Base-by-base conservation (phyloP, 2,329 filamentous ascomycete species). In the Fusarium luffae region DNA sequence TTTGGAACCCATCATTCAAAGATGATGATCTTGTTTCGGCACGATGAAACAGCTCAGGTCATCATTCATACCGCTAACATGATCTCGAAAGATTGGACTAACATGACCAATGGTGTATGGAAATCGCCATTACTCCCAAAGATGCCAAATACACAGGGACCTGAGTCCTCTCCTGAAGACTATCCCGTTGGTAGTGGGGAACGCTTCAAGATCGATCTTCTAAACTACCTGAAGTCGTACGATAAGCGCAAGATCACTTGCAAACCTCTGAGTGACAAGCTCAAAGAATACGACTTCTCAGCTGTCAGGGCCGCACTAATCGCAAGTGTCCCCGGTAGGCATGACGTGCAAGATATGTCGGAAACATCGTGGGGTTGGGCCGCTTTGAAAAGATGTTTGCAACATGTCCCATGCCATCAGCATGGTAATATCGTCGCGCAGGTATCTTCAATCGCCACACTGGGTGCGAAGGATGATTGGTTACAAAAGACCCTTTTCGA, bases 11-110 rank as follows among this genome's bases (percentile, higher is more conserved):
- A 97, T 78, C 93, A 90, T 72, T 85, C 92, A 14, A 96, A 97
- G 79, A 96, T 97, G 92, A 87, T 97, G 79, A 83, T 97, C n/a
- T 79, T 97, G 6, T 84, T 97, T 66, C 87, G 92, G 7, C 89
- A 92, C 77, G 93, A 97, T 76, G 89, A 91, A 66, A 88, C 85
- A 0, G 92, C 91, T 1, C 92, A 97, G 79, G 82, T 97, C 8
- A 80, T 97, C 59, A 94, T 97, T 30, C 93, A 97, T 73, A 97
- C 94, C 0, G 93, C 94, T 19, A 97, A 97, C 73, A 93, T 97
- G 91, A 95, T 97, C n/a, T 76, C 85, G 6, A 89, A 90, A 58
- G 94, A 97, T 77, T 97, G 94, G 94, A 86, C 84, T 3, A 96
- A 96, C 72, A 92, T 97, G 92, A 92, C 90, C 1, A 93, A 97